A percentile compares a stretch with the other conserved stretches of the same genome.
These are phyloP conservation scores for Ampelomyces quisqualis DNA, from an alignment of 2,329 filamentous ascomycete species.

Conservation along the genomic window DNA sequence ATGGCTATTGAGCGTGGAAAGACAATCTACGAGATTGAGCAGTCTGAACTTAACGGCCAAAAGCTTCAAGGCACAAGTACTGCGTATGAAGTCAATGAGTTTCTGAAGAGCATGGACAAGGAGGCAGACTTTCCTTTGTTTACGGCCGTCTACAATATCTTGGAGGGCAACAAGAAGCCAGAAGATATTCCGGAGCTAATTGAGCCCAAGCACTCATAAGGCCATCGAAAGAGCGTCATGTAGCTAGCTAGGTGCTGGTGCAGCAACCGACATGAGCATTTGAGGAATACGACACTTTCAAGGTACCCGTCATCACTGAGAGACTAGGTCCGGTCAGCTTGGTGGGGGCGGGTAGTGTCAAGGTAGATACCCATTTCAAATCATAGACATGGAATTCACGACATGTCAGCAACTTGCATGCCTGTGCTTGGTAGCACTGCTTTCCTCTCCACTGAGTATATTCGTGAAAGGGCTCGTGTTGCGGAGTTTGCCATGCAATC, in stretches of 20 bases:
- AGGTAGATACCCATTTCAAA: slow-evolving; percentile 1
- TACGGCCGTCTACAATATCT: slow-evolving; percentile 80
- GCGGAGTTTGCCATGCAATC: too few relatives aligned
- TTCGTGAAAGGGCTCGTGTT: too few relatives aligned
- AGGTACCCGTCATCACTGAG: too few relatives aligned
- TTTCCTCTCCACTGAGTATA: too few relatives aligned
- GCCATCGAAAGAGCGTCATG: neutral
- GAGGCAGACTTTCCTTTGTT: slow-evolving; percentile 90
- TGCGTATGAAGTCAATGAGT: slow-evolving; percentile 85
- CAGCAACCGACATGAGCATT: too few relatives aligned
- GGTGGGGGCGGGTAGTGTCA: too few relatives aligned
- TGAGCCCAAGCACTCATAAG: slow-evolving; percentile 36
- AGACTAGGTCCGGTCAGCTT: too few relatives aligned
- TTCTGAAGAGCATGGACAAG: slow-evolving; percentile 74
- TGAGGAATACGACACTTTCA: too few relatives aligned
- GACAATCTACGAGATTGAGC: slow-evolving; percentile 83
- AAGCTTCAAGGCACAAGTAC: slow-evolving; percentile 94
- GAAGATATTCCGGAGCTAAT: slow-evolving; percentile 75
- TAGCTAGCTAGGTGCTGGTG: too few relatives aligned
- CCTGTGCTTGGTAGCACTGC: neutral
- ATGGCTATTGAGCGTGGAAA: slow-evolving; percentile 78
- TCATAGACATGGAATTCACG: neutral
- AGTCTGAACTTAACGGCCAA: slow-evolving; percentile 88
- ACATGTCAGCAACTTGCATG: neutral
- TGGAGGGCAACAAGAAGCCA: slow-evolving; percentile 73